Evolutionary conservation across 1,284 basidiomycete species (phyloP).

Genomic region (Rhodotorula sp.): DNA sequence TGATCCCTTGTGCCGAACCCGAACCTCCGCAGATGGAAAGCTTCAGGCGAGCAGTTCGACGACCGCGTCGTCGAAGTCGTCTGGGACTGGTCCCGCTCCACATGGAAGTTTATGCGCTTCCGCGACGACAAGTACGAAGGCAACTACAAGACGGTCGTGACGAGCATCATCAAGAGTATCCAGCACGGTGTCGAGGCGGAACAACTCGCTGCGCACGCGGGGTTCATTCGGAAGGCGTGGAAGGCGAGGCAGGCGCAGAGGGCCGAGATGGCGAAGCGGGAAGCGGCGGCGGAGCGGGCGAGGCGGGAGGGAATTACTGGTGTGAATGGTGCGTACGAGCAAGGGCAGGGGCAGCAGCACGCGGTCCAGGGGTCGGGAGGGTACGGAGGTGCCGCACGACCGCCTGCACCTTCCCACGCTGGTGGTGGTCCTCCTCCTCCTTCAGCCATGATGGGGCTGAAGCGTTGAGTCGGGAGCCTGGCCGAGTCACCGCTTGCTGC

Average conservation of each 20-base stretch:
- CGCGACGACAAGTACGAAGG: slow-evolving; percentile 86
- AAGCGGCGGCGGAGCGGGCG: not conserved
- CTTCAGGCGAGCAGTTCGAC: slow-evolving; percentile 74
- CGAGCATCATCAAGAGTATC: slow-evolving; percentile 81
- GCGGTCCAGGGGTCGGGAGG: not conserved
- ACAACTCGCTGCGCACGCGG: slow-evolving; percentile 42
- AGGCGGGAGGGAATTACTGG: not conserved
- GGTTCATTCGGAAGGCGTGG: slow-evolving; percentile 41
- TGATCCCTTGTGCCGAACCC: too few species aligned
- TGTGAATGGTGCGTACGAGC: not conserved
- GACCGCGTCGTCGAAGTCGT: slow-evolving; percentile 91
- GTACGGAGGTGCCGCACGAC: not conserved
- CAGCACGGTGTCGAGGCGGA: slow-evolving; percentile 75
- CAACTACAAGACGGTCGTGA: slow-evolving; percentile 77
- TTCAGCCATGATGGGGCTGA: not conserved
- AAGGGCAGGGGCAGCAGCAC: not conserved
- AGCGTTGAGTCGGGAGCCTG: not conserved
- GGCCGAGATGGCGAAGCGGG: not conserved
- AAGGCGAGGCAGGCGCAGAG: slow-evolving; percentile 36
- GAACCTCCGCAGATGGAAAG: slow-evolving; percentile 67
- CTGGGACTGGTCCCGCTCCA: slow-evolving; percentile 67
- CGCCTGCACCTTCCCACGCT: not conserved
- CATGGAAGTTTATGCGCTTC: slow-evolving; percentile 87
- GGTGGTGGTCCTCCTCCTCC: not conserved
- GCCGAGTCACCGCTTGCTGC: too few species aligned